Conservation (phyloP, 2,329 filamentous ascomycete genomes). For the Tolypocladium endophyticum region DNA sequence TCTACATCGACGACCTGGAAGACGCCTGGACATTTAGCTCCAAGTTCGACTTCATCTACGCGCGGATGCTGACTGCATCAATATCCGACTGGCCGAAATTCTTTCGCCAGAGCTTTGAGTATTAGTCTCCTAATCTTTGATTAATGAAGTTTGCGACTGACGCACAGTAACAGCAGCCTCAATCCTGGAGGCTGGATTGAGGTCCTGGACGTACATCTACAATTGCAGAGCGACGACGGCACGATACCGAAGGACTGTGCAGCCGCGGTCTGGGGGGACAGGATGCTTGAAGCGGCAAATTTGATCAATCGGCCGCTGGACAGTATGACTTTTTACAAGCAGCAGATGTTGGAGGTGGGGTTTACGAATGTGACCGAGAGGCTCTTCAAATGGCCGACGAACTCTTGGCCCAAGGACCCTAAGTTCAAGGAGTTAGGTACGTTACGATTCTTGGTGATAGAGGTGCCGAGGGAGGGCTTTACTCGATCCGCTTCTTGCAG, state of each 20-base stretch:
- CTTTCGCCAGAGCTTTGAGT: constrained; percentile 23
- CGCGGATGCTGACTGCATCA: constrained; percentile 25
- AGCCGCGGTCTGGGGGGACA: constrained; percentile 15
- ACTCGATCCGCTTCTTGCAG: neutral
- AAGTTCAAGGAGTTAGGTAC: constrained; percentile 40
- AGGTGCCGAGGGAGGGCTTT: constrained; percentile 4
- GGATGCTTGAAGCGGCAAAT: constrained; percentile 20
- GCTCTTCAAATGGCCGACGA: constrained; percentile 38
- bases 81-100: constrained; percentile 24
- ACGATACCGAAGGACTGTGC: constrained; percentile 18
- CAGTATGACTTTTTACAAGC: constrained; percentile 16
- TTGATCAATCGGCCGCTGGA: constrained; percentile 19
- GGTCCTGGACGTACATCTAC: constrained; percentile 29
- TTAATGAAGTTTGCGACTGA: neutral
- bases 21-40: constrained; percentile 26
- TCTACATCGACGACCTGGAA: constrained; percentile 33
- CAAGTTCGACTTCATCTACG: constrained; percentile 30
- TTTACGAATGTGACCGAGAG: constrained; percentile 40
- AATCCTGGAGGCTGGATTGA: constrained; percentile 34
- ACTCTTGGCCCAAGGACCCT: constrained; percentile 39
- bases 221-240: constrained; percentile 29
- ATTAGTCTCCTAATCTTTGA: neutral
- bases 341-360: constrained; percentile 37
- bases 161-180: constrained; percentile 10
- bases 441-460: neutral